These are phyloP conservation scores for Orbilia javanica DNA, from an alignment of 2,329 filamentous ascomycete species.

Conservation along the genomic window DNA sequence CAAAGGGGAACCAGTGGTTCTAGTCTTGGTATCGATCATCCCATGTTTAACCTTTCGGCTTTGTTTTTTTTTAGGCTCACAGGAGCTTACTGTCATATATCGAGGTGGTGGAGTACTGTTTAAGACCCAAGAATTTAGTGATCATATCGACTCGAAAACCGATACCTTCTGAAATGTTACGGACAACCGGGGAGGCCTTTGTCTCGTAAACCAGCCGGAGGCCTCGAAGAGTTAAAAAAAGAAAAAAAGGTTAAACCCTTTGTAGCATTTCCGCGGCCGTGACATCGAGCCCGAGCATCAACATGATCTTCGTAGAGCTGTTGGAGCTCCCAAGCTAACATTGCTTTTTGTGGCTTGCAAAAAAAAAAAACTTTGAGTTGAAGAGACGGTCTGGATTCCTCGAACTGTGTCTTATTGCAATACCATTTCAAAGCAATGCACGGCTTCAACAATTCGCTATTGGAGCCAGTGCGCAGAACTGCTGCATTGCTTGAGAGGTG, in stretches of 20 bases:
- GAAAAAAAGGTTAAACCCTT: neutral
- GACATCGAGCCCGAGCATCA: neutral
- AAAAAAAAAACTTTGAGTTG: neutral
- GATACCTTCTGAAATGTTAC: neutral
- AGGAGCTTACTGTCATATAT: neutral
- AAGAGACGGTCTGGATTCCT: neutral
- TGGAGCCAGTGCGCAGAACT: neutral
- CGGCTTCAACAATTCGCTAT: neutral
- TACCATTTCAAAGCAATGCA: neutral
- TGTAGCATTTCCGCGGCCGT: slow-evolving; percentile 8
- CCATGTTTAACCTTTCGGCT: slow-evolving; percentile 13
- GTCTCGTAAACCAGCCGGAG: no score
- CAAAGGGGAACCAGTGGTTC: slow-evolving; percentile 1
- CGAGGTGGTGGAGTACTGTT: neutral
- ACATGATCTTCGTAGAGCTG: neutral
- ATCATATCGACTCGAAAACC: neutral
- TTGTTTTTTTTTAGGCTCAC: neutral
- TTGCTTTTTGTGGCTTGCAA: slow-evolving; percentile 9
- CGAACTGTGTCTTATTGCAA: neutral
- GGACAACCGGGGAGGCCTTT: neutral
- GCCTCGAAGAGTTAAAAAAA: no score
- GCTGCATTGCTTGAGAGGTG: neutral
- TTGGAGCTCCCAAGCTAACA: neutral
- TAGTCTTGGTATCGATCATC: slow-evolving; percentile 1
- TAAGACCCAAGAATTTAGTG: slow-evolving; percentile 10